Evolutionary conservation across 805 yeast species (phyloP).

Genomic region (Saccharomycopsis schoenii): DNA sequence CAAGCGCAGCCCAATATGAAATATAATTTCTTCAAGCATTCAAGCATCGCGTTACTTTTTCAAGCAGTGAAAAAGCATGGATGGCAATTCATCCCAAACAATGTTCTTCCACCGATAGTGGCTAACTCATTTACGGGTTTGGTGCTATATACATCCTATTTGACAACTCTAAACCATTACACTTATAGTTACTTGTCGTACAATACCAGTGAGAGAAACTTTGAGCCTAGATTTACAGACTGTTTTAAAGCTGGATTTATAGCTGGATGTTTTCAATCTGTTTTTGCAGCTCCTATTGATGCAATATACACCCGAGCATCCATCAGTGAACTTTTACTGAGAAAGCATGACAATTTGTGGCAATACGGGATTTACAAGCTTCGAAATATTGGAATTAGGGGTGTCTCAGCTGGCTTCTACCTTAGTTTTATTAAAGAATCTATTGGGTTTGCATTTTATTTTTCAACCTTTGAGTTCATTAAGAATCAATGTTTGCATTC

Average conservation of each 20-base stretch:
- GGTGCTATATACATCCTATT: constrained; percentile 74
- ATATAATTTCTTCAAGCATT: constrained; percentile 49
- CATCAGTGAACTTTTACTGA: constrained; percentile 53
- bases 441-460: constrained; percentile 77
- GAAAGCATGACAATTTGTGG: constrained; percentile 64
- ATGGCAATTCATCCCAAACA: constrained; percentile 75
- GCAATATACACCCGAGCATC: constrained; percentile 79
- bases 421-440: constrained; percentile 69
- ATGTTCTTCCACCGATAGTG: constrained; percentile 72
- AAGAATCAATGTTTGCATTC: constrained; percentile 55
- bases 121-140: constrained; percentile 88
- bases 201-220: constrained; percentile 10
- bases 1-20: constrained; percentile 16
- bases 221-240: constrained; percentile 34
- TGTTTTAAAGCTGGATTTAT: constrained; percentile 70
- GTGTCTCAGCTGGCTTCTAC: constrained; percentile 87
- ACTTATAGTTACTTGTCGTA: constrained; percentile 20
- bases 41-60: constrained; percentile 64
- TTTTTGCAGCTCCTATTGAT: constrained; percentile 89
- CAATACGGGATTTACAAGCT: constrained; percentile 60
- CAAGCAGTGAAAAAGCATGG: constrained; percentile 70
- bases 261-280: constrained; percentile 83
- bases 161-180: constrained; percentile 39
- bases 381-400: constrained; percentile 63
- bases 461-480: constrained; percentile 68